phyloP scores from a whole-genome alignment of 2,329 filamentous ascomycete genomes.

The Exophiala alcalophila region DNA sequence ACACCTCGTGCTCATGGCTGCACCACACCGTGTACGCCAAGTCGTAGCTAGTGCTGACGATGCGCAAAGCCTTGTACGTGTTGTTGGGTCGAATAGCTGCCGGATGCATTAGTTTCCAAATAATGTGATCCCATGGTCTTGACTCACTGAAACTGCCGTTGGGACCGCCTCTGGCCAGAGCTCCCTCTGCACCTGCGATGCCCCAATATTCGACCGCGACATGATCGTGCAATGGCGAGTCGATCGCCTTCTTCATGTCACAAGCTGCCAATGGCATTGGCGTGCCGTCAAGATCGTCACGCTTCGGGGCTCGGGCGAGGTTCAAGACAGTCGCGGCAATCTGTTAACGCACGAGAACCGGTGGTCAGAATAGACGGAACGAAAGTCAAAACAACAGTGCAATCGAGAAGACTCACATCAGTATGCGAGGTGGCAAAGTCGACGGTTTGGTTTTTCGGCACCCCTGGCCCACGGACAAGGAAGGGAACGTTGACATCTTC shows the following conservation, averaged over 20 bases:
- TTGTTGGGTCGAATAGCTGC: constrained; percentile 12
- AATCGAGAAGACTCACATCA: too few species aligned
- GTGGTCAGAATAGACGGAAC: too few species aligned
- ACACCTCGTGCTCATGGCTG: constrained; percentile 41
- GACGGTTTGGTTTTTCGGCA: constrained; percentile 43
- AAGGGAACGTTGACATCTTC: constrained; percentile 61
- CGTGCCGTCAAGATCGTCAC: constrained; percentile 56
- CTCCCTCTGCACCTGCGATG: constrained; percentile 33
- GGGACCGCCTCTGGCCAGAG: constrained; percentile 20
- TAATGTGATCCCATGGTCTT: too few species aligned
- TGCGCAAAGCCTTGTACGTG: constrained; percentile 42
- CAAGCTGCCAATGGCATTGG: constrained; percentile 45
- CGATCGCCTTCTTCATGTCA: constrained; percentile 1
- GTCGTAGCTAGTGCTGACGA: constrained; percentile 37
- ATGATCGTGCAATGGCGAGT: constrained; percentile 45
- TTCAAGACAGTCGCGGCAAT: constrained; percentile 59
- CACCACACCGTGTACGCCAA: constrained; percentile 44
- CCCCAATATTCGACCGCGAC: constrained; percentile 60
- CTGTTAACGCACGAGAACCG: too few species aligned
- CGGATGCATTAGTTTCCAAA: neutral
- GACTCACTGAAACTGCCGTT: constrained; percentile 1
- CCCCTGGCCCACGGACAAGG: constrained; percentile 57
- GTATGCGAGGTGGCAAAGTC: constrained; percentile 59
- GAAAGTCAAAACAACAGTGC: too few species aligned
- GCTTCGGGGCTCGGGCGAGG: constrained; percentile 28